These are phyloP conservation scores for Pseudocercospora fuligena DNA, from an alignment of 2,329 filamentous ascomycete genomes.

Conservation along the genomic window DNA sequence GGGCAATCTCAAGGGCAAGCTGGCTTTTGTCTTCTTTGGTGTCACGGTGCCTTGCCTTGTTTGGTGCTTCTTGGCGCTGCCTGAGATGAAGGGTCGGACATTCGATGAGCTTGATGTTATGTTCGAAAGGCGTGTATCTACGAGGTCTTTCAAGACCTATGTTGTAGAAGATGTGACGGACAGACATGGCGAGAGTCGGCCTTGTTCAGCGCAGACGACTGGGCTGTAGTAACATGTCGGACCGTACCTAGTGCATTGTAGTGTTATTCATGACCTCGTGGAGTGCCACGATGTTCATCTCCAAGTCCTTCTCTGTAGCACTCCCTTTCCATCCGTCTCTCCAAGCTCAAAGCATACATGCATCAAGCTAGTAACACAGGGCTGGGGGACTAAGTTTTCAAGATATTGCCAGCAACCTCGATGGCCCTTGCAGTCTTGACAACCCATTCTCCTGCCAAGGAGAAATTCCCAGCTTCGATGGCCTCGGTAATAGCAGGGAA, in stretches of 20 bases:
- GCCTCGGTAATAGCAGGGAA: neutral
- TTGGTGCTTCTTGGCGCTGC: slow-evolving; percentile 46
- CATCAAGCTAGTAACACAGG: neutral
- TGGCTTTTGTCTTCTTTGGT: slow-evolving; percentile 50
- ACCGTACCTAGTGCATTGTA: no score
- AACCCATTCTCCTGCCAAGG: neutral
- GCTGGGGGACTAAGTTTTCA: neutral
- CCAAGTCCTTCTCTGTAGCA: no score
- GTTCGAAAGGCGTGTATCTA: slow-evolving; percentile 44
- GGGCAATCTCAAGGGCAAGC: slow-evolving; percentile 46
- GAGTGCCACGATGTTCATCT: no score
- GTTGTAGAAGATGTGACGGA: slow-evolving; percentile 32
- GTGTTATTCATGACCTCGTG: no score
- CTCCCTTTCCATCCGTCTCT: no score
- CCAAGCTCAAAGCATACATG: neutral
- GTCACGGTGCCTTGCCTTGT: slow-evolving; percentile 40
- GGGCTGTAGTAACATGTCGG: no score
- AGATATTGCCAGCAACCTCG: neutral
- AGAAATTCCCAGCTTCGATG: neutral
- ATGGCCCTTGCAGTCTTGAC: neutral
- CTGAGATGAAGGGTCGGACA: slow-evolving; percentile 48
- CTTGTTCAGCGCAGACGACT: no score
- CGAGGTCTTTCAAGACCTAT: slow-evolving; percentile 42
- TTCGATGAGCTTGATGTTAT: slow-evolving; percentile 51
- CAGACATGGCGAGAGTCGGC: neutral